These are phyloP conservation scores for Trypanosoma scelopori DNA, from an alignment of 208 protist species.

Conservation along the genomic window DNA sequence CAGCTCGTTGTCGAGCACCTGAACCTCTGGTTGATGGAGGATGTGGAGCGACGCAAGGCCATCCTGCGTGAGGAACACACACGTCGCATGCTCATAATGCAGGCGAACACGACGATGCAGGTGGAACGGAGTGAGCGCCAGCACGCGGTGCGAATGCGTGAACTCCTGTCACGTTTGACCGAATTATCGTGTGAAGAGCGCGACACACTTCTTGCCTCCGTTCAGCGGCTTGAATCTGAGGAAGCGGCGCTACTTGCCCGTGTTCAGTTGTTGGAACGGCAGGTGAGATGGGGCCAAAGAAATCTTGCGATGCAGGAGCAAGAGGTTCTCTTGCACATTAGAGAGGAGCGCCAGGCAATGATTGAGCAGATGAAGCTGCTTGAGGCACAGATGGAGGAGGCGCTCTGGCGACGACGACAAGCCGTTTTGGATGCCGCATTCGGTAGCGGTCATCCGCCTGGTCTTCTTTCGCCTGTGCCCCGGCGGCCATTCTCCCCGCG, in stretches of 20 bases:
- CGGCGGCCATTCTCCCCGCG: neutral
- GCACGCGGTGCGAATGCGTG: neutral
- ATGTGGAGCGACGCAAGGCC: neutral
- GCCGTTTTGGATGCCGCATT: neutral
- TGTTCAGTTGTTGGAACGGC: neutral
- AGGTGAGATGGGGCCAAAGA: slow-evolving; percentile 9
- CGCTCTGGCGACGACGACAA: neutral
- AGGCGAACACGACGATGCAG: neutral
- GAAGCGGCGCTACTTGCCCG: slow-evolving; percentile 5
- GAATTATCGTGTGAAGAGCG: slow-evolving; percentile 8
- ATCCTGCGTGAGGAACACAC: slow-evolving; percentile 7
- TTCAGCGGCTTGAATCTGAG: slow-evolving; percentile 1
- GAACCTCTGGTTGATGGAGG: slow-evolving; percentile 5
- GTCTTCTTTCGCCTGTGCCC: neutral
- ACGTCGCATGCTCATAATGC: neutral
- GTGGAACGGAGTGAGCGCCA: neutral
- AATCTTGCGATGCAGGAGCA: slow-evolving; percentile 3
- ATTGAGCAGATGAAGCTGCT: slow-evolving; percentile 11
- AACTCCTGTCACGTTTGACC: neutral
- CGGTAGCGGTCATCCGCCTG: neutral
- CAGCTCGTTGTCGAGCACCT: slow-evolving; percentile 12
- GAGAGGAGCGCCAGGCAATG: slow-evolving; percentile 12
- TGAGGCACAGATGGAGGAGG: slow-evolving; percentile 5
- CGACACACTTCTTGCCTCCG: neutral
- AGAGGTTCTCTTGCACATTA: slow-evolving; percentile 6